phyloP scores from a whole-genome alignment of 2,329 filamentous ascomycete genomes.

The Dendrostoma leiphaemia region DNA sequence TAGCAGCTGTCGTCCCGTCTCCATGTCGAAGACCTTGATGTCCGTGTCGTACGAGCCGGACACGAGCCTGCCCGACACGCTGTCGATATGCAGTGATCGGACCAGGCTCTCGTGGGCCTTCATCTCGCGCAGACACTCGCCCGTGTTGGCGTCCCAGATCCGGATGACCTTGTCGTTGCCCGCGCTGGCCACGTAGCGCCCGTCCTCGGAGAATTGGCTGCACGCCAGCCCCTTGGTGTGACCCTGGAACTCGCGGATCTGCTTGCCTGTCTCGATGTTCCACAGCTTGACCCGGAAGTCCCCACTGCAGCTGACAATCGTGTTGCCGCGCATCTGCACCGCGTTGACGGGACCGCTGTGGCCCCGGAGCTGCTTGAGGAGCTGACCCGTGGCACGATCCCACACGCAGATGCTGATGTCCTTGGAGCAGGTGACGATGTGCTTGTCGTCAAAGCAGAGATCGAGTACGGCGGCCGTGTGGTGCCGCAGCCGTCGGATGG shows the following conservation, averaged over 20 bases:
- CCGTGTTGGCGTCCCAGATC: slow-evolving; percentile 91
- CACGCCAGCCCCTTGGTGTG: slow-evolving; percentile 94
- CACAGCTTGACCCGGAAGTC: slow-evolving; percentile 93
- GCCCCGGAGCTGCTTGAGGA: slow-evolving; percentile 77
- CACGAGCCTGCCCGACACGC: slow-evolving; percentile 78
- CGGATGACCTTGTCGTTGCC: slow-evolving; percentile 96
- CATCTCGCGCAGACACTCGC: slow-evolving; percentile 77
- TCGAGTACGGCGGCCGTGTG: slow-evolving; percentile 91
- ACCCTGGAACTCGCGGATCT: slow-evolving; percentile 84
- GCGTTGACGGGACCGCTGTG: slow-evolving; percentile 94
- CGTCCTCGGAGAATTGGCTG: slow-evolving; percentile 93
- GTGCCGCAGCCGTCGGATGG: slow-evolving; percentile 72
- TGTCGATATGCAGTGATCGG: slow-evolving; percentile 87
- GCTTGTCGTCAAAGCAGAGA: slow-evolving; percentile 84
- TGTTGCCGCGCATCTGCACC: slow-evolving; percentile 89
- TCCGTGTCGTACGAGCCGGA: slow-evolving; percentile 94
- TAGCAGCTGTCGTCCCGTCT: slow-evolving; percentile 72
- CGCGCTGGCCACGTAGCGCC: slow-evolving; percentile 87
- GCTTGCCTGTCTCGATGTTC: slow-evolving; percentile 86
- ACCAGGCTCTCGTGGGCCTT: slow-evolving; percentile 83
- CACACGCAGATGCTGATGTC: slow-evolving; percentile 92
- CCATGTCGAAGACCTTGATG: slow-evolving; percentile 91
- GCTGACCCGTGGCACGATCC: slow-evolving; percentile 75
- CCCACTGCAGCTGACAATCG: slow-evolving; percentile 88
- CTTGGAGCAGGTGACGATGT: slow-evolving; percentile 97